phyloP scores from a whole-genome alignment of 2,329 filamentous ascomycete species.

The Clonostachys byssicola region DNA sequence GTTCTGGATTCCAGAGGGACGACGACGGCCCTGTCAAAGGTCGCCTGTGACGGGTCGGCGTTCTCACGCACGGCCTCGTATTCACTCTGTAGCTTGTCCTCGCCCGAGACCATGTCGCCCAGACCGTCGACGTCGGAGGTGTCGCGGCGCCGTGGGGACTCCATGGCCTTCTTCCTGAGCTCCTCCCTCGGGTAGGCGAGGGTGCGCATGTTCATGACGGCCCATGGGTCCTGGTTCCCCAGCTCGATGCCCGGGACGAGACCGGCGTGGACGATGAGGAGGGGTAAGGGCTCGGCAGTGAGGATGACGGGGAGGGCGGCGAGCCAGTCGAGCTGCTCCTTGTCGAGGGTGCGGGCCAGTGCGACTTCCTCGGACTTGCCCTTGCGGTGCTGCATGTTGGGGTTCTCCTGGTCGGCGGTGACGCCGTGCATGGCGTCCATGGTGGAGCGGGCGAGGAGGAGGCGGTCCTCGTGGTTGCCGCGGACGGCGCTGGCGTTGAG shows the following conservation, averaged over 20 bases:
- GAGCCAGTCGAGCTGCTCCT: conserved; percentile 66
- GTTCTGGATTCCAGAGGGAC: conserved; percentile 35
- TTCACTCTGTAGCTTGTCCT: conserved; percentile 11
- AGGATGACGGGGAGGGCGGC: conserved; percentile 73
- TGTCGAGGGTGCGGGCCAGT: conserved; percentile 46
- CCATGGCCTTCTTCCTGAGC: conserved; percentile 26
- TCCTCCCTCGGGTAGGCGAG: conserved; percentile 51
- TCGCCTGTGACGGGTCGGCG: conserved; percentile 8
- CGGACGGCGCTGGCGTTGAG: conserved; percentile 77
- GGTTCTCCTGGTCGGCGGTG: conserved; percentile 15
- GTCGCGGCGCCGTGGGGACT: conserved; percentile 8
- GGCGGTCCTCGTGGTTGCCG: conserved; percentile 87
- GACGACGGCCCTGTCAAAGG: conserved; percentile 21
- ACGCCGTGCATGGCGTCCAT: conserved; percentile 15
- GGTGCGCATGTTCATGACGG: conserved; percentile 90
- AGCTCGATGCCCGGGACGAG: conserved; percentile 72
- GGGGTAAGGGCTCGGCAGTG: conserved; percentile 59
- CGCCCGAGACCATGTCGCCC: conserved; percentile 4
- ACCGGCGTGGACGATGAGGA: conserved; percentile 78
- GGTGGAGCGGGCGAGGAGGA: conserved; percentile 61
- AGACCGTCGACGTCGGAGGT: conserved; percentile 4
- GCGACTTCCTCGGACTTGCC: conserved; percentile 38
- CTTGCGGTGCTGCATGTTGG: conserved; percentile 18
- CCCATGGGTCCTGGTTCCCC: conserved; percentile 68
- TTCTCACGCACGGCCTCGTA: background rate